Evolutionary conservation across 768 basidiomycete species (phyloP).

Genomic region (Mycena haematopus): DNA sequence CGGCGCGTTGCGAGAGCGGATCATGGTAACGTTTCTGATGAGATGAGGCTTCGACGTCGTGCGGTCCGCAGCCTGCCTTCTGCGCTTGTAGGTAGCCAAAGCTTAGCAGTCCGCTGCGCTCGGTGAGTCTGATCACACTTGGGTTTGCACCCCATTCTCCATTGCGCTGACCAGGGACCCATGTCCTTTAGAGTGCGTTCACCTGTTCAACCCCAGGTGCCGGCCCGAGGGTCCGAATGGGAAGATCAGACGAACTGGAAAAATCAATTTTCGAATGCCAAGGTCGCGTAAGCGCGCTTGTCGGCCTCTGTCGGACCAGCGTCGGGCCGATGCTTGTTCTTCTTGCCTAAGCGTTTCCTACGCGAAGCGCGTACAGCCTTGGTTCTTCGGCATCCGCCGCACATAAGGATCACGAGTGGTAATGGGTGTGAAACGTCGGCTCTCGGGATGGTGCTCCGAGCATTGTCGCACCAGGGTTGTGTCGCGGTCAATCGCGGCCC

Average conservation of each 20-base stretch:
- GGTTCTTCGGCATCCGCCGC: constrained; percentile 6
- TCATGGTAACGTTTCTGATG: neutral
- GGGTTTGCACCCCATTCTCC: neutral
- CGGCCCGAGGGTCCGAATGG: constrained; percentile 8
- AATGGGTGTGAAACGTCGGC: neutral
- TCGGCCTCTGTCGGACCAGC: constrained; percentile 2
- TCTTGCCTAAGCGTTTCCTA: neutral
- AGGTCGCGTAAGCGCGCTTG: neutral
- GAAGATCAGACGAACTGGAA: constrained; percentile 2
- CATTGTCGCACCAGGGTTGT: neutral
- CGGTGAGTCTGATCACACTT: neutral
- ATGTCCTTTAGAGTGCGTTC: neutral
- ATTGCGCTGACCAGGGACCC: neutral
- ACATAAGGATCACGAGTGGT: constrained; percentile 1
- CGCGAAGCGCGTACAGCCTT: constrained; percentile 10
- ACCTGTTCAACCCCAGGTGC: neutral
- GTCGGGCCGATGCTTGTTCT: constrained; percentile 10
- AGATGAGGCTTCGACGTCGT: neutral
- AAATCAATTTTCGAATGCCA: constrained; percentile 3
- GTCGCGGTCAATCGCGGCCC: neutral
- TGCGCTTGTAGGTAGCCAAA: constrained; percentile 4
- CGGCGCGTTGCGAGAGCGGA: constrained; percentile 4
- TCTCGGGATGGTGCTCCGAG: constrained; percentile 9
- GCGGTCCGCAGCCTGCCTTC: neutral
- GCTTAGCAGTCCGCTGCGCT: constrained; percentile 3